A percentile compares a stretch with the other conserved stretches of the same genome.
Evolutionary conservation across 2,329 filamentous ascomycete genomes (phyloP).

Genomic region (Pestalotiopsis sp.): DNA sequence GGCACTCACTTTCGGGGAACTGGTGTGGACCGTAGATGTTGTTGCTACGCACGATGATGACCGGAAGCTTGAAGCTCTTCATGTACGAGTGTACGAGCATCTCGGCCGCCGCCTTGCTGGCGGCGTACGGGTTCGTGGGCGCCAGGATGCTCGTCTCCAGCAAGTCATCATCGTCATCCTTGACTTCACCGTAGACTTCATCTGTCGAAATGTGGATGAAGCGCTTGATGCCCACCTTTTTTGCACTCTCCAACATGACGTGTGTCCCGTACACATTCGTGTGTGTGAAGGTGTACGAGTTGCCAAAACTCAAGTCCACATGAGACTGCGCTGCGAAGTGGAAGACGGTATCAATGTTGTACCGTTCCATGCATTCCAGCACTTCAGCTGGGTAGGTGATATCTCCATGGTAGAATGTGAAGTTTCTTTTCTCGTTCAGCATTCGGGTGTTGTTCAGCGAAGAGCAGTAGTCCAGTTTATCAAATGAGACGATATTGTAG

Average conservation of each 20-base stretch:
- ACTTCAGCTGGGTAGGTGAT: constrained; percentile 73
- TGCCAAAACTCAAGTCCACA: constrained; percentile 80
- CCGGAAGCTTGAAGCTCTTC: constrained; percentile 79
- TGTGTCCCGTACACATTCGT: constrained; percentile 85
- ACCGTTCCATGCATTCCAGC: constrained; percentile 67
- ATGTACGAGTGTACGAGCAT: constrained; percentile 85
- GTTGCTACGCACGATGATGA: constrained; percentile 80
- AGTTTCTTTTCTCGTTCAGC: constrained; percentile 69
- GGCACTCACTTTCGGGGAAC: constrained; percentile 73
- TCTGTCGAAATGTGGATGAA: constrained; percentile 86
- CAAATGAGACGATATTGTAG: constrained; percentile 81
- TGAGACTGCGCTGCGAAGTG: constrained; percentile 88
- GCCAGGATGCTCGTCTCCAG: constrained; percentile 74
- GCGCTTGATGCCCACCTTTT: constrained; percentile 68
- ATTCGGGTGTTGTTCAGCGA: constrained; percentile 77
- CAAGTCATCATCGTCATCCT: constrained; percentile 70
- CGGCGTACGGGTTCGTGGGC: constrained; percentile 81
- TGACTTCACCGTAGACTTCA: constrained; percentile 83
- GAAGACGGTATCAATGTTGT: constrained; percentile 78
- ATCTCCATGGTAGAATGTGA: constrained; percentile 78
- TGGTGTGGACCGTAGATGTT: constrained; percentile 87
- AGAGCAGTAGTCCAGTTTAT: constrained; percentile 83
- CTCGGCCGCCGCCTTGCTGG: constrained; percentile 79
- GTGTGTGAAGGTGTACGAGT: constrained; percentile 79
- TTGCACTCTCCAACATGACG: constrained; percentile 75